Evolutionary conservation across 192 early-diverging fungal species (phyloP).

Genomic region (Spizellomyces sp.): DNA sequence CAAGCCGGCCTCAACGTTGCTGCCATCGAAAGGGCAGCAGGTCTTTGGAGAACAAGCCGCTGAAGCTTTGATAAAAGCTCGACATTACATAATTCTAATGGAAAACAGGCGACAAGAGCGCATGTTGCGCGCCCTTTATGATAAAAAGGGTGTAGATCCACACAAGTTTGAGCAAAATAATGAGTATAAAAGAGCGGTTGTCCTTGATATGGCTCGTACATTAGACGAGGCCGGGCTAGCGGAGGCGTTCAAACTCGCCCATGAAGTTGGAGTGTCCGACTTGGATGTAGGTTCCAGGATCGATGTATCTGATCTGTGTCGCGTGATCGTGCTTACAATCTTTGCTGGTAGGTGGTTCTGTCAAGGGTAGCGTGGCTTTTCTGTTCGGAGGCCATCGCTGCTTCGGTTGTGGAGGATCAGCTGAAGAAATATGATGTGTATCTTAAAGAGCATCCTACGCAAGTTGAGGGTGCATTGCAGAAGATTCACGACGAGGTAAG

Average conservation of each 20-base stretch:
- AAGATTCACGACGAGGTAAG: not conserved
- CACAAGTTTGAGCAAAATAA: constrained; percentile 4
- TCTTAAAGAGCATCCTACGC: not conserved
- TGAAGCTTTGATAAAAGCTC: not conserved
- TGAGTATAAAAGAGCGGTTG: constrained; percentile 5
- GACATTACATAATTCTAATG: not conserved
- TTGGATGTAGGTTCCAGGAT: constrained; percentile 1
- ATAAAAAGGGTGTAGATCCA: not conserved
- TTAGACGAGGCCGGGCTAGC: not conserved
- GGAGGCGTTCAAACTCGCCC: not conserved
- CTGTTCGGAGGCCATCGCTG: not conserved
- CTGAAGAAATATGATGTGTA: not conserved
- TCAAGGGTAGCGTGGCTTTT: constrained; percentile 5
- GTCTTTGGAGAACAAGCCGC: not conserved
- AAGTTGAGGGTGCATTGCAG: not conserved
- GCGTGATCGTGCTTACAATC: not conserved
- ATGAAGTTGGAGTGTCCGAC: constrained; percentile 2
- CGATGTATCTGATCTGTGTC: not conserved
- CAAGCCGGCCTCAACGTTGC: not conserved
- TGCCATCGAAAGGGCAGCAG: not conserved
- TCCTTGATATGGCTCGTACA: constrained; percentile 11
- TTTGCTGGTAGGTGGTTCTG: not conserved
- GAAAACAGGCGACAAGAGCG: not conserved
- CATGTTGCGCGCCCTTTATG: constrained; percentile 12
- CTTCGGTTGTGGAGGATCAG: not conserved